Base-by-base conservation (phyloP, 1,284 basidiomycete species). In the Cutaneotrichosporon dermatis region DNA sequence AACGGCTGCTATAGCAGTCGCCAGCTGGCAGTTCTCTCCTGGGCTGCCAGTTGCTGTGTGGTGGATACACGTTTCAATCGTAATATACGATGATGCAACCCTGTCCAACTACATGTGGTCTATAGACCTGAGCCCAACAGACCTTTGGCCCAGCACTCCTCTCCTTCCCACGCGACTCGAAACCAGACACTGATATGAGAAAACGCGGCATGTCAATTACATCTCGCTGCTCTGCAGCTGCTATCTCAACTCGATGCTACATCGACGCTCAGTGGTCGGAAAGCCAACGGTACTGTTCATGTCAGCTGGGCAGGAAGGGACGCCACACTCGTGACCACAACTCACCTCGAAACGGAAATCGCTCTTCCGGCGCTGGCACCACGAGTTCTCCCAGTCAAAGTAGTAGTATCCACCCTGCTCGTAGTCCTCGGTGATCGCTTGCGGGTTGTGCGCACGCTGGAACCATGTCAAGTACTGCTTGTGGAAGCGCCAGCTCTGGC, bases 391-490 rank as follows among this genome's bases (percentile, higher is more conserved):
- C 92, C 92, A 95, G 79, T 95, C 92, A 78, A 95, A 95, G 82
- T 95, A 94, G 56, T 93, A 90, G 76, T 94, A 95, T 34, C 95
- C 93, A 13, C 96, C 96, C 80, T 99, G 93, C 79, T 99, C 96
- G 76, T 98, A 99, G 78, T 99, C 96, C 72, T 98, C 95, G 51
- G 96, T 99, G 76, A 99, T 98, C 4, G 92, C 92, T 75, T 96
- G 92, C n/a, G 96, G 96, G 76, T 99, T 94, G 25, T 92, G 94
- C 73, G 97, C 92, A 55, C 96, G 86, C 79, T 99, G 96, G 86
- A 99, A 99, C 96, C 96, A 99, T 42, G 96, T 99, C 63, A 99
- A 80, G 77, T 98, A 99, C 80, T 99, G 98, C 68, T 97, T 92
- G 78, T 99, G 96, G 83, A 99, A 99, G 58, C 96, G 87, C 96